phyloP scores from a whole-genome alignment of 1,139 yeast genomes.

The Sporopachydermia cereana region DNA sequence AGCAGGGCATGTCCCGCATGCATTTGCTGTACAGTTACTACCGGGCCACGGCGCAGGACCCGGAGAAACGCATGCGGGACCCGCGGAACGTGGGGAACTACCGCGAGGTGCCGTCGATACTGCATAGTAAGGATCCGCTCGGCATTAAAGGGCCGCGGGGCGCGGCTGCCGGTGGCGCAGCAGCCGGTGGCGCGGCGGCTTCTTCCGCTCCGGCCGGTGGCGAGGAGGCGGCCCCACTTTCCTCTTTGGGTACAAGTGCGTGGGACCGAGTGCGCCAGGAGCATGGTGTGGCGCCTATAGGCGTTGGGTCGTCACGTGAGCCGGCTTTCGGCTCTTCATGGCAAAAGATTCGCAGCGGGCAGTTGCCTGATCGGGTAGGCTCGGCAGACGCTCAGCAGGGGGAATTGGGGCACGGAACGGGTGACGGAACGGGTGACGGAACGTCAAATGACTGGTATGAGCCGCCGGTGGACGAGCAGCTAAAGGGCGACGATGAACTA shows the following conservation, averaged over 20 bases:
- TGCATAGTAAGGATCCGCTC: neutral
- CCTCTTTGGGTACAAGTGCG: neutral
- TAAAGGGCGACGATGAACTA: neutral
- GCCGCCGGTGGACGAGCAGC: neutral
- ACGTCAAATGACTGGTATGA: neutral
- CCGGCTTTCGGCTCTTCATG: neutral
- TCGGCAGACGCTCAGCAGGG: neutral
- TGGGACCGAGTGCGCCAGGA: conserved; percentile 3
- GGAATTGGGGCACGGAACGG: neutral
- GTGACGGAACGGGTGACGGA: too few relatives aligned
- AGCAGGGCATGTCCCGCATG: neutral
- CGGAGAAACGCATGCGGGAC: neutral
- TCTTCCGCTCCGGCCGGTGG: neutral
- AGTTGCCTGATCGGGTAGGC: neutral
- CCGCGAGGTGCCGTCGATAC: neutral
- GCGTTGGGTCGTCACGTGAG: neutral
- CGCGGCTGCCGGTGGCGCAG: neutral
- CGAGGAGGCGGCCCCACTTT: neutral
- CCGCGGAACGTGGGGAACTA: neutral
- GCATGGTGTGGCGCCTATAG: neutral
- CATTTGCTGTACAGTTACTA: neutral
- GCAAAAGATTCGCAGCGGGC: neutral
- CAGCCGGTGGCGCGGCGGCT: neutral
- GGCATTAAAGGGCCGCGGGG: neutral
- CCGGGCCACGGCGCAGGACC: neutral